Evolutionary conservation across 257 asterid species (phyloP).

Genomic region (Nicotiana knightiana): DNA sequence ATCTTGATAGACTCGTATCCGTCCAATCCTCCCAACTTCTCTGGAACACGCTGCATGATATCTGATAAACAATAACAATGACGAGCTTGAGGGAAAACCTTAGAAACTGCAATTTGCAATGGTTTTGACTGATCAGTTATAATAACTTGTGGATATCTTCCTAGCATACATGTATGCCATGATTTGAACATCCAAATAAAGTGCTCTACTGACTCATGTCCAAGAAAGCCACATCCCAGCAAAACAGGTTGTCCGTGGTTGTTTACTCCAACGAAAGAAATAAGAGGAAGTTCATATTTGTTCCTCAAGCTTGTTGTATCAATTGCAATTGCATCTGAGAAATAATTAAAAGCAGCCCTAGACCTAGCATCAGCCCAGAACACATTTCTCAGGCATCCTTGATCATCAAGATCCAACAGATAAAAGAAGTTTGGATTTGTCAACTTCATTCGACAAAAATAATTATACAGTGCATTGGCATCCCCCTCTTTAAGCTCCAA

Average conservation of each 20-base stretch:
- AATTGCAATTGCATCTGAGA: slow-evolving; percentile 39
- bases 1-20: slow-evolving; percentile 47
- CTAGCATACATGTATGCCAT: slow-evolving; percentile 50
- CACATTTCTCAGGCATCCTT: slow-evolving; percentile 41
- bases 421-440: slow-evolving; percentile 50
- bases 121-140: slow-evolving; percentile 44
- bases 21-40: slow-evolving; percentile 54
- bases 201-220: slow-evolving; percentile 45
- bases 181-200: slow-evolving; percentile 51
- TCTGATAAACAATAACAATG: slow-evolving; percentile 42
- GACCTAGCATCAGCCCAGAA: slow-evolving; percentile 68
- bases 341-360: slow-evolving; percentile 40
- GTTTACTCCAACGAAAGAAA: slow-evolving; percentile 54
- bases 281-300: slow-evolving; percentile 49
- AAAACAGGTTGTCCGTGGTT: slow-evolving; percentile 53
- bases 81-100: slow-evolving; percentile 44
- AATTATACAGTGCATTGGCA: slow-evolving; percentile 42
- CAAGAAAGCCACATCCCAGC: slow-evolving; percentile 63
- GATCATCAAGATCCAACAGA: slow-evolving; percentile 50
- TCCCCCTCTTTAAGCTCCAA: slow-evolving; percentile 53
- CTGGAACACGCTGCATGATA: slow-evolving; percentile 51
- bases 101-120: slow-evolving; percentile 39
- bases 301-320: slow-evolving; percentile 52
- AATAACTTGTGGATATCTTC: slow-evolving; percentile 41
- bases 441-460: slow-evolving; percentile 56